phyloP scores from a whole-genome alignment of 2,329 filamentous ascomycete genomes.

The Neopestalotiopsis sp. region DNA sequence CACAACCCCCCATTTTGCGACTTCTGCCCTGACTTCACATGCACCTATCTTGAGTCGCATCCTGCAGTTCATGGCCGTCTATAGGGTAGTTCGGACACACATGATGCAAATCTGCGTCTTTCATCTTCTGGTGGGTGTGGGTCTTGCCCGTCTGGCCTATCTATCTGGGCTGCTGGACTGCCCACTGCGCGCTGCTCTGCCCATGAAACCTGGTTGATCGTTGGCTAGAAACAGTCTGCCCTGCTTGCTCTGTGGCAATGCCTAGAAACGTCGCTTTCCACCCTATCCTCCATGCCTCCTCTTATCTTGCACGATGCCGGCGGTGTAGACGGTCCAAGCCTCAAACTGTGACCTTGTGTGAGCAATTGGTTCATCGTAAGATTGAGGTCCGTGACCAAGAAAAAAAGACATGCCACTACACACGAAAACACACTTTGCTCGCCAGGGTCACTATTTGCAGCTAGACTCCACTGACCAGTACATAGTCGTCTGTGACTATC shows the following conservation, averaged over 20 bases:
- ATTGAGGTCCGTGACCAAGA: not conserved
- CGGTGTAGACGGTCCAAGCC: not conserved
- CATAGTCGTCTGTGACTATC: not conserved
- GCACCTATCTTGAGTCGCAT: slow-evolving; percentile 24
- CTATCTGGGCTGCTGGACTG: not conserved
- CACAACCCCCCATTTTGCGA: slow-evolving; percentile 16
- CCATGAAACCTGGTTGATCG: not conserved
- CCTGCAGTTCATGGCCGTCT: slow-evolving; percentile 19
- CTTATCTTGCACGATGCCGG: not conserved
- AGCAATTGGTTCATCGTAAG: not conserved
- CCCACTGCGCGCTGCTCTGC: not conserved
- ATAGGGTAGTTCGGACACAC: not conserved
- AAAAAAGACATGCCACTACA: not conserved
- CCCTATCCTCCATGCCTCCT: not conserved
- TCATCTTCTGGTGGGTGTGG: slow-evolving; percentile 8
- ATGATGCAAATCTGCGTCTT: slow-evolving; percentile 3
- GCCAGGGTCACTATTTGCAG: not conserved
- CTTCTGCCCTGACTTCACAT: slow-evolving; percentile 17
- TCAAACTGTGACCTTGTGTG: not conserved
- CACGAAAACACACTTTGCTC: not conserved
- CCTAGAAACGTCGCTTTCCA: not conserved
- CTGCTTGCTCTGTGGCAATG: slow-evolving; percentile 1
- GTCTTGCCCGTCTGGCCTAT: not conserved
- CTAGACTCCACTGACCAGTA: not conserved
- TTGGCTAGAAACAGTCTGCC: not conserved